A percentile compares a stretch with the other conserved stretches of the same genome.
Conservation (phyloP, 2,329 filamentous ascomycete species). For the Sarocladium brachiariae region DNA sequence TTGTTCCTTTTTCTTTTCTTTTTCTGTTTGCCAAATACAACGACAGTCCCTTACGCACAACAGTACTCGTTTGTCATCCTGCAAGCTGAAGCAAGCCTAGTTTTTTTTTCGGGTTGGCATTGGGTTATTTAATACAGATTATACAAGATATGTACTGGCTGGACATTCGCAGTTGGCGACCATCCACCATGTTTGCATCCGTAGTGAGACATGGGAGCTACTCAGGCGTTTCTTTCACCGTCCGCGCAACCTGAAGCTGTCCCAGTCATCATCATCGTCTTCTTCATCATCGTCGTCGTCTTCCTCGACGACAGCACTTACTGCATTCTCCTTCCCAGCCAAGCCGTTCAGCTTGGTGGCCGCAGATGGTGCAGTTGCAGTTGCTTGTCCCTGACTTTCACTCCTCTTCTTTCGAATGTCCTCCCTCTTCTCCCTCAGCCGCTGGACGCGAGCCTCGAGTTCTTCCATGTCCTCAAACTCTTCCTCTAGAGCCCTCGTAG, state of each 20-base stretch:
- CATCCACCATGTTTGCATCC: too few species aligned
- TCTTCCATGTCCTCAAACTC: constrained; percentile 81
- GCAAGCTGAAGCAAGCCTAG: too few species aligned
- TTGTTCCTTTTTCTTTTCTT: too few species aligned
- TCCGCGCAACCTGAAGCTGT: constrained; percentile 47
- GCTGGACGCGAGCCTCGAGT: constrained; percentile 63
- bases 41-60: too few species aligned
- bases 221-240: background rate
- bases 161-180: too few species aligned
- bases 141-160: constrained; percentile 2
- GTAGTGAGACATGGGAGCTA: too few species aligned
- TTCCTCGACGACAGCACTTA: constrained; percentile 20
- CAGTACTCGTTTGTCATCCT: too few species aligned
- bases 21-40: too few species aligned
- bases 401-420: constrained; percentile 43
- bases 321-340: constrained; percentile 21
- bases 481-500: constrained; percentile 62
- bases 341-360: constrained; percentile 11
- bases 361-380: constrained; percentile 12
- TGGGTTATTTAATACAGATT: constrained; percentile 18
- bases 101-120: background rate
- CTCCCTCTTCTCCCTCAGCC: constrained; percentile 64
- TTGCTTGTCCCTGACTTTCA: constrained; percentile 16
- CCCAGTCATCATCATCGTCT: constrained; percentile 48
- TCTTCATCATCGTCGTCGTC: constrained; percentile 38